Evolutionary conservation across 768 basidiomycete species (phyloP).

Genomic region (Tylopilus plumbeoviolaceoides): DNA sequence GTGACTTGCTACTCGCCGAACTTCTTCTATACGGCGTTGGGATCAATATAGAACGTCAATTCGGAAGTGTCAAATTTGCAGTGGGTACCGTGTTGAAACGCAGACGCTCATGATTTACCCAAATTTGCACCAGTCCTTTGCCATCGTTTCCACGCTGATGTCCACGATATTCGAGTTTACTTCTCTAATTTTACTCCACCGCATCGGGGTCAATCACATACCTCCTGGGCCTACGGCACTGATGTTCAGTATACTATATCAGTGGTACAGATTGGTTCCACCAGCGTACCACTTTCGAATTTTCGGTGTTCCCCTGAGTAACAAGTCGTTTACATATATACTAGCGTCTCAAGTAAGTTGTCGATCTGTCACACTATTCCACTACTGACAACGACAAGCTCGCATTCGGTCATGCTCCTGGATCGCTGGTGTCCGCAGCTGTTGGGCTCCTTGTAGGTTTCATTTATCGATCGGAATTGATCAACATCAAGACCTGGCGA

Average conservation of each 20-base stretch:
- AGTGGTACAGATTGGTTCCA: constrained; percentile 77
- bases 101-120: neutral
- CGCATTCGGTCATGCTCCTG: constrained; percentile 61
- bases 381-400: constrained; percentile 43
- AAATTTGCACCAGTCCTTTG: constrained; percentile 59
- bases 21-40: constrained; percentile 69
- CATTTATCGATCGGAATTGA: constrained; percentile 79
- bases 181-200: constrained; percentile 60
- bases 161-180: constrained; percentile 67
- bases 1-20: constrained; percentile 76
- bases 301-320: constrained; percentile 68
- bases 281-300: constrained; percentile 70
- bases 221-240: constrained; percentile 74
- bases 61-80: constrained; percentile 84
- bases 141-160: constrained; percentile 61
- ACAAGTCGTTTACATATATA: constrained; percentile 72
- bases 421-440: constrained; percentile 56
- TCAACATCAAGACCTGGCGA: constrained; percentile 76
- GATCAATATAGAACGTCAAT: constrained; percentile 75
- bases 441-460: constrained; percentile 70
- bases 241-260: constrained; percentile 78
- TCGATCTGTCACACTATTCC: neutral
- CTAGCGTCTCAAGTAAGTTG: constrained; percentile 64
- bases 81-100: constrained; percentile 40
- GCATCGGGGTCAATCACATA: constrained; percentile 66